Evolutionary conservation across 2,329 filamentous ascomycete species (phyloP).

Genomic region (Parafenestella ontariensis): DNA sequence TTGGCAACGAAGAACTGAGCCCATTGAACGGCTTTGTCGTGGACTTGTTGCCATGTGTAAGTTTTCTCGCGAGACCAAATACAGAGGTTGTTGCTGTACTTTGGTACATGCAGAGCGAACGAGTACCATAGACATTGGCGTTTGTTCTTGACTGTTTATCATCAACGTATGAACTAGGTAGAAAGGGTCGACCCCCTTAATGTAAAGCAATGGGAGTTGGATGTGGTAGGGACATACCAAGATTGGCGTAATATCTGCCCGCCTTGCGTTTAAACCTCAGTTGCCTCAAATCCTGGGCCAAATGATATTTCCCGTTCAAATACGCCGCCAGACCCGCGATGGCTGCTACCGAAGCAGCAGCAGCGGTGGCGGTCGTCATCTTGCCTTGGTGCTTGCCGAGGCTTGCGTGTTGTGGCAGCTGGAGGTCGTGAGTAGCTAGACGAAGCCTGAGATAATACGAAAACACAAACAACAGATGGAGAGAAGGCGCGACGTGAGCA

Average conservation of each 20-base stretch:
- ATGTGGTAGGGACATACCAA: constrained; percentile 29
- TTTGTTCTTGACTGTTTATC: constrained; percentile 49
- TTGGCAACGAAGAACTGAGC: constrained; percentile 48
- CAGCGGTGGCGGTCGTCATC: constrained; percentile 31
- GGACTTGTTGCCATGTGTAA: constrained; percentile 42
- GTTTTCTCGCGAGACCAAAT: constrained; percentile 70
- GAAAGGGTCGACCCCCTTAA: not conserved
- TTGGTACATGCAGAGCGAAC: constrained; percentile 29
- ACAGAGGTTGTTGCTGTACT: constrained; percentile 57
- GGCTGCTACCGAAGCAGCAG: constrained; percentile 39
- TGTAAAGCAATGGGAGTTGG: not conserved
- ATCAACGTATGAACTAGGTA: not conserved
- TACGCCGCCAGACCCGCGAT: constrained; percentile 60
- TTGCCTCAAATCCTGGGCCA: constrained; percentile 64
- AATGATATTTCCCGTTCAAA: constrained; percentile 71
- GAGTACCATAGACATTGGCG: constrained; percentile 40
- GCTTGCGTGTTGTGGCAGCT: not conserved
- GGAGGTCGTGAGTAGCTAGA: not conserved
- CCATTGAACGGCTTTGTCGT: constrained; percentile 40
- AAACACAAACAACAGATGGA: not conserved
- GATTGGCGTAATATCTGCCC: constrained; percentile 28
- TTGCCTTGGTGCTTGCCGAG: not conserved
- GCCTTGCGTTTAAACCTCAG: constrained; percentile 54
- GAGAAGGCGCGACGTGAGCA: not conserved
- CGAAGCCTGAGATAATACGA: not conserved